Evolutionary conservation across 1,284 basidiomycete genomes (phyloP).

Genomic region (Agroathelia rolfsii): DNA sequence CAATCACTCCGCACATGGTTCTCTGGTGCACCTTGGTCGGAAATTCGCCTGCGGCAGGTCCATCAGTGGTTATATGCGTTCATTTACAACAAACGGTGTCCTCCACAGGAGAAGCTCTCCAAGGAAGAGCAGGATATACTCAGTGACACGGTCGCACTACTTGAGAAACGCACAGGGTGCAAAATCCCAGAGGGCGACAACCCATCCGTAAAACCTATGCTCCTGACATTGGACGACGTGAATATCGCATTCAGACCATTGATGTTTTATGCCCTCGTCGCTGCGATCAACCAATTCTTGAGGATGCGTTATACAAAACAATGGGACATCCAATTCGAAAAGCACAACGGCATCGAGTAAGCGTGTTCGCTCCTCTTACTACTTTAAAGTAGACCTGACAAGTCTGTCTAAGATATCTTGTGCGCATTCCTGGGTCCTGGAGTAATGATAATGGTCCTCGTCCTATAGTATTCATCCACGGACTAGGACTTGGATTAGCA

Average conservation of each 20-base stretch:
- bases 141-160: conserved; percentile 46
- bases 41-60: conserved; percentile 56
- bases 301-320: conserved; percentile 34
- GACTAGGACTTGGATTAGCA: conserved; percentile 72
- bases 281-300: conserved; percentile 40
- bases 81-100: conserved; percentile 60
- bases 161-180: conserved; percentile 69
- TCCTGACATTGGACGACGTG: conserved; percentile 75
- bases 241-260: conserved; percentile 64
- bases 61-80: conserved; percentile 80
- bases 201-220: conserved; percentile 45
- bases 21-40: conserved; percentile 63
- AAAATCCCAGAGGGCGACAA: conserved; percentile 56
- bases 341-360: conserved; percentile 55
- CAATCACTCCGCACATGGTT: conserved; percentile 69
- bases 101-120: conserved; percentile 36
- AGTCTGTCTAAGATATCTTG: conserved; percentile 49
- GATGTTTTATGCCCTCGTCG: conserved; percentile 58
- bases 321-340: conserved; percentile 39
- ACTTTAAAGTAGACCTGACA: no score
- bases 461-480: conserved; percentile 81
- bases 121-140: conserved; percentile 38
- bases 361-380: conserved; percentile 18
- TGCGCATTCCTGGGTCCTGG: conserved; percentile 64
- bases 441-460: conserved; percentile 39